Percentiles rank a stretch among this genome's conserved stretches.
phyloP scores from a whole-genome alignment of 139 green algal genomes.

The Astrephomene gubernaculifera region DNA sequence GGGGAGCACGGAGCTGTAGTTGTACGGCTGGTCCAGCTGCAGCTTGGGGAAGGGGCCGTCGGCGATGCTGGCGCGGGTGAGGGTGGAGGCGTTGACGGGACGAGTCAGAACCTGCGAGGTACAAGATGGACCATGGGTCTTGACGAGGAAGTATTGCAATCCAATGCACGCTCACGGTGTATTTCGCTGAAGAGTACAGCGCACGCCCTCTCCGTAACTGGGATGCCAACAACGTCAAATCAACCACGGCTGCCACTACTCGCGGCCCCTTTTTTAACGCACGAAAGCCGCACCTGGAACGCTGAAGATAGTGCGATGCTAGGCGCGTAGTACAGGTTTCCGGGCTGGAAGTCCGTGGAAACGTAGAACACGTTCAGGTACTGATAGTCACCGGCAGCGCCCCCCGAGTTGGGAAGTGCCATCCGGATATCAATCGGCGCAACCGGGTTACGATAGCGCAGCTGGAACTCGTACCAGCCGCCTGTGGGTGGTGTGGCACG shows the following conservation, averaged over 20 bases:
- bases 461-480: constrained; percentile 27
- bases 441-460: constrained; percentile 12
- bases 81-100: neutral
- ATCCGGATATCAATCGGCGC: neutral
- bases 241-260: too few species aligned
- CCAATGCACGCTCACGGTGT: too few species aligned
- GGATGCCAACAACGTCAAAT: too few species aligned
- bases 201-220: too few species aligned
- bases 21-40: neutral
- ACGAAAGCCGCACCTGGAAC: neutral
- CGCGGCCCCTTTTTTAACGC: neutral
- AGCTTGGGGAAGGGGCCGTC: neutral
- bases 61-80: neutral
- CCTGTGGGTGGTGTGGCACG: too few species aligned
- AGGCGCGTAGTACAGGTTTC: neutral
- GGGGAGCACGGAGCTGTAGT: neutral
- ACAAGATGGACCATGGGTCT: too few species aligned
- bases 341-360: neutral
- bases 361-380: neutral
- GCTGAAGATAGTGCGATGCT: constrained; percentile 3
- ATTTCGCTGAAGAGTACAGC: too few species aligned
- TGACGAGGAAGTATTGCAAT: too few species aligned
- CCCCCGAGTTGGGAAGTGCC: neutral
- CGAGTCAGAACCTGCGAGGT: constrained; percentile 11
- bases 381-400: too few species aligned